Base-by-base conservation (phyloP, 176 grass and related monocot genomes). In the Juncus inflexus region DNA sequence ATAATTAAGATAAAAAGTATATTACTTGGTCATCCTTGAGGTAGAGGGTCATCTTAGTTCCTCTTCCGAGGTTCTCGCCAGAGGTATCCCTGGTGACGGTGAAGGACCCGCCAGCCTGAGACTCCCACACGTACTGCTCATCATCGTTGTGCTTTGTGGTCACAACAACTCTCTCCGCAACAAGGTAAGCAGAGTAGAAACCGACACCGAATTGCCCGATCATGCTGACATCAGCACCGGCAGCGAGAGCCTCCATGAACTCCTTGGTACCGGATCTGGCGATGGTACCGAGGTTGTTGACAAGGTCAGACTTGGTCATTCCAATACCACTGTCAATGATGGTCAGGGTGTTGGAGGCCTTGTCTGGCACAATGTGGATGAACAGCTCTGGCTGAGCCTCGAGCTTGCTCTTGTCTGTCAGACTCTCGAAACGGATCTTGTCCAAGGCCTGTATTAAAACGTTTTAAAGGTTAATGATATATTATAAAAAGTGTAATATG, bases 261-360 rank as follows among this genome's bases (percentile, higher is more conserved):
- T 99, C 88, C 83, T 99, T 92, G 0, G 88, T 99, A 53, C 88
- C 88, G 3, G 88, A 99, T 37, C 88, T 79, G 2, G 94, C 94
- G 73, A 99, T 99, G 38, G 94, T 99, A 67, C 94, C 94, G 51
- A 99, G 88, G 80, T 99, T 99, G 80, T 99, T 92, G 64, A 99
- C 94, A 0, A 99, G 85, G 37, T 92, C 94, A 1, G 94, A 99
- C 60, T 97, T 97, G 67, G 94, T 97, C 88, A 97, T 97, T 16
- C 88, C 94, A 52, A 97, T 59, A 45, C 94, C 88, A 12, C 94
- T 99, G 75, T 99, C 94, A 0, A 92, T 89, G 49, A 97, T 83
- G 0, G 85, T 58, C 9, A 97, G 56, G 0, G 92, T 86, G 70
- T 89, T 96, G 1, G 79, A 67, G 6, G 87, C 87, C 77, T 96